phyloP scores from a whole-genome alignment of 2,329 filamentous ascomycete species.

The Exophiala aquamarina region DNA sequence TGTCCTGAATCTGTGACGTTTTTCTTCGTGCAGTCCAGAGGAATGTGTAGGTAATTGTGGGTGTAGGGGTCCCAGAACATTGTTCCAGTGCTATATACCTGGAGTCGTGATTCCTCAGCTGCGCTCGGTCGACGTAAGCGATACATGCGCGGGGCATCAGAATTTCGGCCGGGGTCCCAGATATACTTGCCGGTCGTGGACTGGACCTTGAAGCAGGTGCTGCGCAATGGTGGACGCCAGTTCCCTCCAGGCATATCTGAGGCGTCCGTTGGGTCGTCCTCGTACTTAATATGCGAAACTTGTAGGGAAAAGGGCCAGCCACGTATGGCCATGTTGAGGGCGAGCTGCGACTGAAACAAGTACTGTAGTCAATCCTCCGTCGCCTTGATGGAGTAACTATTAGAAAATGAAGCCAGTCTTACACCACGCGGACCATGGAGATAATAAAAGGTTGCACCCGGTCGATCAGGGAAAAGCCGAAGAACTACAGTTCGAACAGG shows the following conservation, averaged over 20 bases:
- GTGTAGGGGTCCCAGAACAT: constrained; percentile 18
- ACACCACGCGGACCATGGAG: constrained; percentile 1
- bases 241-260: background rate
- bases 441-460: constrained; percentile 1
- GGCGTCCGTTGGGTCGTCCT: background rate
- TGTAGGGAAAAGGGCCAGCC: background rate
- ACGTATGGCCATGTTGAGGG: background rate
- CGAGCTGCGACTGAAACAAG: too few species aligned
- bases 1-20: background rate
- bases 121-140: too few species aligned
- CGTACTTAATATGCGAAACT: background rate
- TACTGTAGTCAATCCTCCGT: too few species aligned
- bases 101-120: background rate
- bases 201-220: background rate
- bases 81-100: constrained; percentile 1
- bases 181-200: constrained; percentile 2
- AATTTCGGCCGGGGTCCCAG: constrained; percentile 5
- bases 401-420: too few species aligned
- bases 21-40: constrained; percentile 7
- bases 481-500: constrained; percentile 4
- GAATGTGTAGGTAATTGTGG: constrained; percentile 12
- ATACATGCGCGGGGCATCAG: background rate
- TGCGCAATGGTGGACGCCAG: constrained; percentile 5
- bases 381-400: too few species aligned
- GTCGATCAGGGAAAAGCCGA: background rate